Percentiles rank a stretch among this genome's conserved stretches.
phyloP scores from a whole-genome alignment of 129 eudicot species.

The Arctium lappa region DNA sequence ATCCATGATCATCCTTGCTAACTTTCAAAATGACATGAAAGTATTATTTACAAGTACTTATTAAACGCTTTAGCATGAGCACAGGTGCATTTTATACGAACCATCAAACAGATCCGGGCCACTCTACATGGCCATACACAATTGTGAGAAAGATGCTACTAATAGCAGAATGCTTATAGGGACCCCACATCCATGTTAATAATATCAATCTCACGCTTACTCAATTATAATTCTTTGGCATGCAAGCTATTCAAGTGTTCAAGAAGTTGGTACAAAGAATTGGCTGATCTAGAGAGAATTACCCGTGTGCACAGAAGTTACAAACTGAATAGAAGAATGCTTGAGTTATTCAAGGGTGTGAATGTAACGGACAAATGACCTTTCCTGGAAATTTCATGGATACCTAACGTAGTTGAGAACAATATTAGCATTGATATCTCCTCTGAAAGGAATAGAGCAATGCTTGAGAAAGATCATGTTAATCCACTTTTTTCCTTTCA shows the following conservation, averaged over 20 bases:
- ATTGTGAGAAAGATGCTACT: no score
- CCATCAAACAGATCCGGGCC: background rate
- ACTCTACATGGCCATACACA: no score
- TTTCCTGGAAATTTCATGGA: background rate
- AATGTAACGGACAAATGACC: background rate
- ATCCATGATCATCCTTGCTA: background rate
- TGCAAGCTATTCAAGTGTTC: background rate
- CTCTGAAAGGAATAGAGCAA: background rate
- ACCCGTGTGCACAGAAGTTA: background rate
- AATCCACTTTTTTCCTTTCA: background rate
- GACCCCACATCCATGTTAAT: background rate
- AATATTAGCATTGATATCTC: background rate
- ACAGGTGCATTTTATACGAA: background rate
- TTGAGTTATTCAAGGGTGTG: no score
- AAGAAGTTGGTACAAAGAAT: background rate
- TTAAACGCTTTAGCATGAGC: background rate
- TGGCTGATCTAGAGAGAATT: background rate
- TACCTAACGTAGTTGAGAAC: background rate
- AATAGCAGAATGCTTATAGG: background rate
- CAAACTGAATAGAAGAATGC: background rate
- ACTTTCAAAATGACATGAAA: background rate
- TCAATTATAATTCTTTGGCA: background rate
- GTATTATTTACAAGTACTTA: background rate
- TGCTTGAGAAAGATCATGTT: background rate
- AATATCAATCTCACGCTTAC: background rate